Conservation (phyloP, 306 rosid species). For the Castanea sativa region DNA sequence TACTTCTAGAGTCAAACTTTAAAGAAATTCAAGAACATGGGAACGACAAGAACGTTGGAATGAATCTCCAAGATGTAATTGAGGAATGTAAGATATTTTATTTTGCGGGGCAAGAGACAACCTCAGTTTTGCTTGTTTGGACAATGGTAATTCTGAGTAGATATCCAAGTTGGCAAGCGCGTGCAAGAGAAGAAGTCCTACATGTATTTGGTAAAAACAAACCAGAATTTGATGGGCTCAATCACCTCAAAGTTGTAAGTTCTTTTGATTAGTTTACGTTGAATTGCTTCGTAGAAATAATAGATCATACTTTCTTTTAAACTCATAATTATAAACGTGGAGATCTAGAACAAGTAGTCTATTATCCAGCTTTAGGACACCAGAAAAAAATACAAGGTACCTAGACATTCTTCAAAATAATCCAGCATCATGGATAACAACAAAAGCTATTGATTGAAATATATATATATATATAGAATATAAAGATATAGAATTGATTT, state of each 20-base stretch:
- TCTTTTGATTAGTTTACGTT: not conserved
- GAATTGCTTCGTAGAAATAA: not conserved
- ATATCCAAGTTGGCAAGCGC: conserved; percentile 47
- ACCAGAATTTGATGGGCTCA: conserved; percentile 33
- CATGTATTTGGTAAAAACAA: conserved; percentile 35
- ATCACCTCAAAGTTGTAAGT: conserved; percentile 41
- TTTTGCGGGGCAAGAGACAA: conserved; percentile 52
- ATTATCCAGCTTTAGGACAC: no score
- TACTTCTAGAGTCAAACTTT: conserved; percentile 37
- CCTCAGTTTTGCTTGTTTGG: conserved; percentile 42
- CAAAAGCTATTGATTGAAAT: no score
- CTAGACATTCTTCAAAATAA: no score
- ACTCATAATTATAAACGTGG: no score
- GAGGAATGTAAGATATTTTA: conserved; percentile 53
- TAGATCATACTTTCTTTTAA: not conserved
- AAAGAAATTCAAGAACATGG: conserved; percentile 26
- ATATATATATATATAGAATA: no score
- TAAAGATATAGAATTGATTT: no score
- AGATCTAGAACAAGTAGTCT: no score
- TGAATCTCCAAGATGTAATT: conserved; percentile 44
- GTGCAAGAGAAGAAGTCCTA: conserved; percentile 45
- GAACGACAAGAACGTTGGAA: conserved; percentile 28
- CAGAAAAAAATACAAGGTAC: no score
- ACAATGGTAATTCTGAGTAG: conserved; percentile 34
- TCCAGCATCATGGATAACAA: no score